These are phyloP conservation scores for Nakazawaea holstii DNA, from an alignment of 805 yeast genomes.

Conservation along the genomic window DNA sequence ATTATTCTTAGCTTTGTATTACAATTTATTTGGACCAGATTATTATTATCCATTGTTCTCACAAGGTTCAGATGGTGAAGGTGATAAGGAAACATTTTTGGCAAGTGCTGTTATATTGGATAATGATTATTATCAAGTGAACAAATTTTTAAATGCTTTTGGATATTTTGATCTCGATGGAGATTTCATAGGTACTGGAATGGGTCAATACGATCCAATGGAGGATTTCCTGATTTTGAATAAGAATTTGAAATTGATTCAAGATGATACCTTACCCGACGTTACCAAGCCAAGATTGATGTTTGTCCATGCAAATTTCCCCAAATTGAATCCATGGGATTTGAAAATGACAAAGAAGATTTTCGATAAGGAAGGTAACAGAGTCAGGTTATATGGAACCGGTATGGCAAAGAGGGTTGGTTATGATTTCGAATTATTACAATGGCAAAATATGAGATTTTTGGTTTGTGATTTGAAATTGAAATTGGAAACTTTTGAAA, in stretches of 20 bases:
- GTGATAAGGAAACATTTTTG: conserved; percentile 57
- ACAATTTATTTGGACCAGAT: conserved; percentile 55
- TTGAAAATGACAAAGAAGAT: conserved; percentile 38
- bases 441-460: conserved; percentile 53
- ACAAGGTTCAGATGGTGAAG: conserved; percentile 45
- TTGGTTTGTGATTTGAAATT: conserved; percentile 47
- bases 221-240: conserved; percentile 41
- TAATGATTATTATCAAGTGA: conserved; percentile 56
- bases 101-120: conserved; percentile 54
- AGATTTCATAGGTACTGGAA: conserved; percentile 61
- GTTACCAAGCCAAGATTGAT: conserved; percentile 28
- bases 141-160: conserved; percentile 48
- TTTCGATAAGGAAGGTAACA: conserved; percentile 34
- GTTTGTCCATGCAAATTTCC: conserved; percentile 64
- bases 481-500: conserved; percentile 37
- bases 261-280: conserved; percentile 7
- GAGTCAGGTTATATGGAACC: conserved; percentile 55
- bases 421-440: conserved; percentile 52
- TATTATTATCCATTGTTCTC: conserved; percentile 49
- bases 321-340: conserved; percentile 59
- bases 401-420: conserved; percentile 47
- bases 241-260: conserved; percentile 17
- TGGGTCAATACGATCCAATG: conserved; percentile 72
- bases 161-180: conserved; percentile 39
- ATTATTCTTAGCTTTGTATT: conserved; percentile 50